Evolutionary conservation across 371 early-diverging fungal genomes (phyloP), one percentile per base, ranked within the genome.

Genomic region (Choanephora cucurbitarum): DNA sequence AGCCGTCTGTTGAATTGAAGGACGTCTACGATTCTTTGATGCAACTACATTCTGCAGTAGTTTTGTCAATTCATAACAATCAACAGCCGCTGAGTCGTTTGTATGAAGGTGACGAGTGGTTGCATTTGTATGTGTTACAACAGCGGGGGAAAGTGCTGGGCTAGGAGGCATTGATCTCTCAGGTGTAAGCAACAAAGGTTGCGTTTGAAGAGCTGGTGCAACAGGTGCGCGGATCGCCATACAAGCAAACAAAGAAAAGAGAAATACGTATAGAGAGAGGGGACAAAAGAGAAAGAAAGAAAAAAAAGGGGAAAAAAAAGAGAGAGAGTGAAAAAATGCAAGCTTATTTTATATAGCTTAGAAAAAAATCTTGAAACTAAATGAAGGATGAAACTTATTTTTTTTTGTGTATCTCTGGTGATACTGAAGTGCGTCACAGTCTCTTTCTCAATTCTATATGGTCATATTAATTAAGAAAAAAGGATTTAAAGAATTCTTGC

Each of bases 121-220:
- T 34, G 72, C 68, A 49, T 62, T 65, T 28, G 72, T 58, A 34
- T 59, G 65, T 45, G 63, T 58, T 10, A 66, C 70, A 9, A 60
- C 53, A 14, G 70, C 70, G 22, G 66, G 51, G n/a, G 63, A 62
- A 8, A 72, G 46, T 40, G 60, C 47, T n/a, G 72, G 68, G 21
- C 65, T 64, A 5, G 65, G 57, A 45, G 65, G 62, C 3, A 62
- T 49, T 22, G 67, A 67, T 52, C 62, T 56, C n/a, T 72, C 72
- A 8, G 72, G 70, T 32, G 70, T 66, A 34, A 59, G 41, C 46
- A 59, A 42, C 18, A 47, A 28, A 23, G 32, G 24, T 9, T 41
- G 39, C 41, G 11, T 42, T 28, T 18, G 11, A 28, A 44, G 24
- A 39, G 42, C 18, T 37, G 21, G 13, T 44, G 44, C 19, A 28